These are phyloP conservation scores for Saturnispora dispora DNA, from an alignment of 805 yeast species.

Conservation along the genomic window DNA sequence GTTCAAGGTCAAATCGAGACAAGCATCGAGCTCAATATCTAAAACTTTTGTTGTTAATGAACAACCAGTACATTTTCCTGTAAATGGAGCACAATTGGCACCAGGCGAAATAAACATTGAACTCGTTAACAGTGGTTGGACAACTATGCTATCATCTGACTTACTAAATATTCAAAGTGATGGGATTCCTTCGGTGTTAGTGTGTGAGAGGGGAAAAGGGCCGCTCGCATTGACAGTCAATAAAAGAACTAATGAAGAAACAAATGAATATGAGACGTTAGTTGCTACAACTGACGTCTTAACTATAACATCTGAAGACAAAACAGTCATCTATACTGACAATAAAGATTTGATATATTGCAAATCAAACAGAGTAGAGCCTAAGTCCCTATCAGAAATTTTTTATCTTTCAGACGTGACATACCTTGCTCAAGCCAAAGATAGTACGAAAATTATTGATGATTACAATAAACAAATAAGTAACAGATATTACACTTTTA, in stretches of 20 bases:
- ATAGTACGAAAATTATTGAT: slow-evolving; percentile 7
- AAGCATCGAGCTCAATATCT: background rate
- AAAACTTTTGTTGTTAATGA: background rate
- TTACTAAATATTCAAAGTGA: background rate
- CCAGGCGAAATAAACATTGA: background rate
- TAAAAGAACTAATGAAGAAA: background rate
- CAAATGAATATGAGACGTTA: background rate
- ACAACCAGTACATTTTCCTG: background rate
- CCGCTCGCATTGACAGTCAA: background rate
- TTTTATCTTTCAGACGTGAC: slow-evolving; percentile 19
- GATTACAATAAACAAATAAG: background rate
- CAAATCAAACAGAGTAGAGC: slow-evolving; percentile 17
- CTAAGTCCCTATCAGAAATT: slow-evolving; percentile 21
- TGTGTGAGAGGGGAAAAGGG: background rate
- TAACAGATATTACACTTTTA: slow-evolving; percentile 15
- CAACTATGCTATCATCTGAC: slow-evolving; percentile 15
- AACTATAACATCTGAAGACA: background rate
- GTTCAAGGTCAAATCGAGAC: background rate
- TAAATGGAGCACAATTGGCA: background rate
- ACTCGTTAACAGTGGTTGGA: slow-evolving; percentile 22
- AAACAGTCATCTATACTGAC: background rate
- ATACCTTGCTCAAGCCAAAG: slow-evolving; percentile 1
- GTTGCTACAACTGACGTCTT: background rate
- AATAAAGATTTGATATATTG: background rate
- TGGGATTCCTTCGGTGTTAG: background rate